Base-by-base conservation (phyloP, 305 asterid genomes). In the Fraxinus paxiana region DNA sequence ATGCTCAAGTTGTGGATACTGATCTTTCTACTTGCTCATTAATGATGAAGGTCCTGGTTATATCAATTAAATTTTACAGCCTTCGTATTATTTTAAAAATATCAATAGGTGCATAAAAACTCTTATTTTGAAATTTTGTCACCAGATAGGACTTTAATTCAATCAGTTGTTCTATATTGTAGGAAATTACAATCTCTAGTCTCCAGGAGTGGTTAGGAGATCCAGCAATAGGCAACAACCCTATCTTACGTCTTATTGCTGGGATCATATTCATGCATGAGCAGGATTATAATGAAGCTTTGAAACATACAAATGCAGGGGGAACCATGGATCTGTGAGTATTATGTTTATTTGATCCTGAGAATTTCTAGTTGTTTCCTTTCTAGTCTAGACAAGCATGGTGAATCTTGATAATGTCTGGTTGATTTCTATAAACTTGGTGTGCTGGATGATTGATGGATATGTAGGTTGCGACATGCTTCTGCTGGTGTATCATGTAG, bases 321-420 rank as follows among this genome's bases (percentile, higher is more conserved):
- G 98, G 97, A 79, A 92, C 97, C 38, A 92, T 96, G 98, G 98
- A 96, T 81, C 79, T 96, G 99, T 94, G 86, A 92, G 99, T 88
- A 79, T 75, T 71, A 65, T 75, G 2, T 74, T n/a, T 3, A 73
- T 54, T 75, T 54, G 28, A 37, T 84, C 43, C 28, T 80, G 48
- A 73, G 15, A 28, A 13, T 70, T 51, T 38, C 48, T 48, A 78
- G 37, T 65, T 67, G 22, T 41, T 43, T 77, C 37, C 7, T 54
- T 28, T 80, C 46, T 26, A 54, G 77, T 72, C 35, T 22, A 8
- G 34, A 76, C 74, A 74, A 4, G 56, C 51, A 75, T 26, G 59
- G 38, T 22, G 15, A 46, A 65, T 75, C 22, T 24, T 15, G 35
- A 15, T 67, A 79, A 31, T 73, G 75, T 18, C 28, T 38, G 26